Evolutionary conservation across 331 rosid genomes (phyloP), one percentile per base, ranked within the genome.

Genomic region (Quercus tomentella): DNA sequence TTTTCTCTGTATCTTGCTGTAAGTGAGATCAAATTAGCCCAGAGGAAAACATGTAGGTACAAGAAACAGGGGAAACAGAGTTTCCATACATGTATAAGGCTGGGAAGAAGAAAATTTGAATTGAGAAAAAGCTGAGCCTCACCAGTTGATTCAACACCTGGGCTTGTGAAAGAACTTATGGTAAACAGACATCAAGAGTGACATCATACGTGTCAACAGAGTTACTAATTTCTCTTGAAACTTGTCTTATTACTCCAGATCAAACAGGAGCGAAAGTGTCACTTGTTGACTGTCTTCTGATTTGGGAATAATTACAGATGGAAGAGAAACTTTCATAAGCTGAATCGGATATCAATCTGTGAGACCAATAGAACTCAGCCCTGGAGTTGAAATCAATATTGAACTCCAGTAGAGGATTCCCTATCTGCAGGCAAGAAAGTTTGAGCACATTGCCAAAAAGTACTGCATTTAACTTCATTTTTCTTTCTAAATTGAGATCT

Each of bases 361-460:
- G 91, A 8, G 91, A 84, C 88, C 91, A 87, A 1, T 30, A 74
- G 84, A 55, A 87, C 77, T 77, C 81, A 1, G 83, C 80, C 17
- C 76, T 16, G n/a, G 91, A 75, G 72, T 87, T 82, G 55, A 87
- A 70, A 77, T 87, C 88, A 0, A 76, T 87, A n/a, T 80, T 41
- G 73, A 87, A 87, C 25, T 87, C 91, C 62, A 87, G 78, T n/a
- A 84, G 81, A 16, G 88, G 91, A 69, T 87, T 87, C 12, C 91
- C 91, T 26, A 87, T 76, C 88, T 87, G 84, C 52, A 77, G 8
- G 43, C 17, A 62, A 5, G 14, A 15, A 7, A 61, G 3, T 71
- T 35, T 14, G 20, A 43, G 20, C 28, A 35, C 4, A 14, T 22
- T n/a, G n/a, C 7, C 7, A 1, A 41, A 41, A 41, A 41, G 8